These are phyloP conservation scores for Volvariella surrecta DNA, from an alignment of 1,284 basidiomycete species.

Conservation along the genomic window DNA sequence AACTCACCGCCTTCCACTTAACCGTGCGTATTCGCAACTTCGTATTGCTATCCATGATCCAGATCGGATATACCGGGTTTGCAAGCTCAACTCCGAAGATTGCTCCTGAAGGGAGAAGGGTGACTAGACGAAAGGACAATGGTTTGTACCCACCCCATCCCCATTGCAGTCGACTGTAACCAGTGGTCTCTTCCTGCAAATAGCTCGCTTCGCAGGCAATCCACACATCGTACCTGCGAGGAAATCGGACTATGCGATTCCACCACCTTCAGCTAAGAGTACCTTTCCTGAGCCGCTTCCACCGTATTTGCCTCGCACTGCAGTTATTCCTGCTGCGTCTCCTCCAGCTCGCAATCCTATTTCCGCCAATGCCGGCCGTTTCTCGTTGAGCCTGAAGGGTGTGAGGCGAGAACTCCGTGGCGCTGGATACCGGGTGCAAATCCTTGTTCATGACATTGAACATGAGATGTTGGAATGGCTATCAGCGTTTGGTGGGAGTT, in stretches of 20 bases:
- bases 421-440: conserved; percentile 48
- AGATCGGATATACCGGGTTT: not conserved
- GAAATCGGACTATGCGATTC: conserved; percentile 42
- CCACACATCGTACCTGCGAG: conserved; percentile 57
- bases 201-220: conserved; percentile 64
- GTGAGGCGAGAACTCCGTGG: conserved; percentile 58
- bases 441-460: conserved; percentile 59
- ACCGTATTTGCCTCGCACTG: conserved; percentile 51
- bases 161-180: conserved; percentile 7
- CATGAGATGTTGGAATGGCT: conserved; percentile 58
- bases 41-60: conserved; percentile 8
- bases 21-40: not conserved
- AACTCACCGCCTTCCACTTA: not conserved
- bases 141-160: conserved; percentile 28
- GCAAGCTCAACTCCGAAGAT: conserved; percentile 20
- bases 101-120: conserved; percentile 69
- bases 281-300: conserved; percentile 76
- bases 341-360: conserved; percentile 33
- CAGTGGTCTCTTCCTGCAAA: too few relatives aligned
- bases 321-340: conserved; percentile 37
- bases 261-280: conserved; percentile 31
- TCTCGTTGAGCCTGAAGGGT: conserved; percentile 67
- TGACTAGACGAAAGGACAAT: conserved; percentile 68
- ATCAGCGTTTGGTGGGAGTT: conserved; percentile 36
- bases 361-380: conserved; percentile 64